These are phyloP conservation scores for Hanseniaspora occidentalis DNA, from an alignment of 805 yeast genomes.

Conservation along the genomic window DNA sequence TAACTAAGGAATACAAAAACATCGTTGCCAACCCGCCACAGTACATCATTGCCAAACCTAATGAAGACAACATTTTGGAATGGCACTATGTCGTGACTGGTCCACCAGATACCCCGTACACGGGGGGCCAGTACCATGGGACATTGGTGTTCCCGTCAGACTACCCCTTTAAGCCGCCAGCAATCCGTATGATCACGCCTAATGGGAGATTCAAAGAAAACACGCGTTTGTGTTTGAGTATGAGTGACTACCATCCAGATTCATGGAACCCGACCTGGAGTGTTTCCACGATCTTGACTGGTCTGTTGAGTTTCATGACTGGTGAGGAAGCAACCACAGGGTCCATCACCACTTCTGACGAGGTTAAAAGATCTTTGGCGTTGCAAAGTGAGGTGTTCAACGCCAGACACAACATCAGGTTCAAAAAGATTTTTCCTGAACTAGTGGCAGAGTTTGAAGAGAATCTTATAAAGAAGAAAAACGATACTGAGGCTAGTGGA, in stretches of 20 bases:
- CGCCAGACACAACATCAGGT: constrained; percentile 40
- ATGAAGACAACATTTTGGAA: constrained; percentile 75
- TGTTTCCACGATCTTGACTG: constrained; percentile 77
- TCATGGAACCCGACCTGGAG: constrained; percentile 97
- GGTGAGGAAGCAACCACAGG: constrained; percentile 80
- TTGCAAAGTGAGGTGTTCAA: constrained; percentile 49
- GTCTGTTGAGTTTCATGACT: constrained; percentile 85
- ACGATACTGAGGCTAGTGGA: neutral
- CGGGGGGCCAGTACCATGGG: constrained; percentile 82
- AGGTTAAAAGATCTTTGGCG: constrained; percentile 45
- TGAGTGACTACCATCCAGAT: constrained; percentile 92
- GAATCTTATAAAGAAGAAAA: constrained; percentile 15
- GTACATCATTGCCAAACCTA: constrained; percentile 71
- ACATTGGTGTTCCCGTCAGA: constrained; percentile 71
- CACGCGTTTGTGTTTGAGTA: constrained; percentile 74
- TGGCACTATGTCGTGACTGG: constrained; percentile 93
- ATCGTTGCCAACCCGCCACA: constrained; percentile 77
- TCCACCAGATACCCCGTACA: constrained; percentile 82
- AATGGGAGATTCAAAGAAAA: constrained; percentile 77
- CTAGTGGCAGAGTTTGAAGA: constrained; percentile 26
- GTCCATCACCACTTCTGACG: constrained; percentile 52
- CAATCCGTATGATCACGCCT: constrained; percentile 82
- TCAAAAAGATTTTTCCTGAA: constrained; percentile 60
- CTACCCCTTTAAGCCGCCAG: constrained; percentile 86
- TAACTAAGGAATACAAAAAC: constrained; percentile 71